Percentiles rank a stretch among this genome's conserved stretches.
Conservation (phyloP, 148 eudicot species). For the Vaccinium darrowii region DNA sequence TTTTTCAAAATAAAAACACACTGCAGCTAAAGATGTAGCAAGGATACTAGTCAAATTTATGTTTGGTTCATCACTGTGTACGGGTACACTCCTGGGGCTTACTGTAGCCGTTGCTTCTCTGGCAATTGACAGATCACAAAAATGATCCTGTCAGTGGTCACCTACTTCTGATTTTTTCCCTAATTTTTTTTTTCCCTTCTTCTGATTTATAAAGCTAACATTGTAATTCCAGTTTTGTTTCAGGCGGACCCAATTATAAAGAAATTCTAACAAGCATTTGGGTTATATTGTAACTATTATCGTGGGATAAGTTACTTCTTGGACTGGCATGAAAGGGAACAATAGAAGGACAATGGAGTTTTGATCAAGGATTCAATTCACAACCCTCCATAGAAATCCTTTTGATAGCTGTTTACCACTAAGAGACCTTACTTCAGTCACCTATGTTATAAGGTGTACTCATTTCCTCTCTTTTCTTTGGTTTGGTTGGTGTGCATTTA, state of each 20-base stretch:
- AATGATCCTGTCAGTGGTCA: background rate
- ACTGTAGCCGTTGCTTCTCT: background rate
- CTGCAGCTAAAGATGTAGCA: background rate
- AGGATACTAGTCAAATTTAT: background rate
- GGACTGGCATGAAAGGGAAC: background rate
- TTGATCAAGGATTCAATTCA: constrained; percentile 4
- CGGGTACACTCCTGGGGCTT: background rate
- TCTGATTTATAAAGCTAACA: background rate
- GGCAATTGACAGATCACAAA: background rate
- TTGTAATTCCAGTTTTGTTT: background rate
- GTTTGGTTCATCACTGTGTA: background rate
- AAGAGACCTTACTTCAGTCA: background rate
- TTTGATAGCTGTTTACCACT: background rate
- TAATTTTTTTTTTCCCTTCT: background rate
- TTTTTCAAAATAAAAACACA: background rate
- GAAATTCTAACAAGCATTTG: background rate
- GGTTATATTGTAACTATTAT: background rate
- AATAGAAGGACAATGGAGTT: background rate
- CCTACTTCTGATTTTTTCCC: background rate
- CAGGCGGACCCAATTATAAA: background rate
- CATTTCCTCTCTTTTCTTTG: background rate
- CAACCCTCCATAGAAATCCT: background rate
- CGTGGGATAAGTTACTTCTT: background rate
- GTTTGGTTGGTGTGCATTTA: constrained; percentile 12
- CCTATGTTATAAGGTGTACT: background rate